Evolutionary conservation across 169 alveolate species (phyloP).

Genomic region (Eimeria acervulina): DNA sequence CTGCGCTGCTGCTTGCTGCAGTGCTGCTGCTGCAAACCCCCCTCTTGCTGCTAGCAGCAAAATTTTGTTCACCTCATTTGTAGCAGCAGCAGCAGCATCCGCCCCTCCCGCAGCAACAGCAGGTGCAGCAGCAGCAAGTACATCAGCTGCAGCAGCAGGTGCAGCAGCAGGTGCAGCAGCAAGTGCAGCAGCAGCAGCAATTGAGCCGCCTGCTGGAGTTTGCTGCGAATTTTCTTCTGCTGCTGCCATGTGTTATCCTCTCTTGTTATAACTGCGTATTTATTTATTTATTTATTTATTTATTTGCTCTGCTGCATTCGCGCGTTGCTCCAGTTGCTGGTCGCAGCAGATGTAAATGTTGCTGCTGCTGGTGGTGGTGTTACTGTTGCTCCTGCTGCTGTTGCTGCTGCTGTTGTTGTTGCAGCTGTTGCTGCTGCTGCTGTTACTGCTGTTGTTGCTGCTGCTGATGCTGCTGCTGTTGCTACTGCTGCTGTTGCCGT

Average conservation of each 20-base stretch:
- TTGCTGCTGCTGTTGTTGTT: neutral
- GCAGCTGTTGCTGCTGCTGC: neutral
- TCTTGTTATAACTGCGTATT: too few relatives aligned
- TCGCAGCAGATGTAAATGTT: neutral
- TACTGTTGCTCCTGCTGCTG: neutral
- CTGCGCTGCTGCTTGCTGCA: conserved; percentile 32
- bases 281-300: too few relatives aligned
- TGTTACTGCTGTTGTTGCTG: neutral
- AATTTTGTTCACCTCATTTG: neutral
- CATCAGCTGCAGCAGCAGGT: conserved; percentile 23
- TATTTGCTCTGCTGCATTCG: too few relatives aligned
- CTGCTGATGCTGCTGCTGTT: conserved; percentile 22
- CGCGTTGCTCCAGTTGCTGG: neutral
- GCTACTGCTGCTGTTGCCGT: neutral
- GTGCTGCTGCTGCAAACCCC: conserved; percentile 20
- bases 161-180: conserved; percentile 26
- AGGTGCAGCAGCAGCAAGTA: conserved; percentile 10
- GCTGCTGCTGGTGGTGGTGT: neutral
- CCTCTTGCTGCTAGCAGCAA: conserved; percentile 5
- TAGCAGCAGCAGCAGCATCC: neutral
- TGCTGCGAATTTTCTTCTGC: neutral
- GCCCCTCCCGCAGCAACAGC: conserved; percentile 17
- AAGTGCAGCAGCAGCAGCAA: neutral
- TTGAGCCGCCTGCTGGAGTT: neutral
- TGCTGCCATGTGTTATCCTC: neutral